phyloP scores from a whole-genome alignment of 2,329 filamentous ascomycete species.

The Sarocladium oryzae region DNA sequence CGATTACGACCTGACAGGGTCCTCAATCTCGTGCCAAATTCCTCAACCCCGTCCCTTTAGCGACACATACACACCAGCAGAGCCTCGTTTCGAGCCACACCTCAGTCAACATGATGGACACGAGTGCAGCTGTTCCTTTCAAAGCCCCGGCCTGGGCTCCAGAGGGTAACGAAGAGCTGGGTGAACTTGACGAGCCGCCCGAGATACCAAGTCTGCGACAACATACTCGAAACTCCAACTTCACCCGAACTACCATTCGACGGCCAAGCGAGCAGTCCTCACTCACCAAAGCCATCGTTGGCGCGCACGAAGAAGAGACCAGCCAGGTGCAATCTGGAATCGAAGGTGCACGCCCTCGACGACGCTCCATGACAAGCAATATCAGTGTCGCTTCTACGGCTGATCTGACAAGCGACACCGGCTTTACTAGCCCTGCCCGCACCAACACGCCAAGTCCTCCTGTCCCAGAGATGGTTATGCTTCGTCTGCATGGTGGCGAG shows the following conservation, averaged over 20 bases:
- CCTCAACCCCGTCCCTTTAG: background rate
- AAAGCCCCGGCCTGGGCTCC: conserved; percentile 27
- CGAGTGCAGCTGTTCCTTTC: conserved; percentile 16
- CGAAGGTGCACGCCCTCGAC: conserved; percentile 31
- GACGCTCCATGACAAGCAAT: conserved; percentile 71
- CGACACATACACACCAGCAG: background rate
- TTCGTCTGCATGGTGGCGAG: conserved; percentile 29
- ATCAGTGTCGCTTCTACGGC: conserved; percentile 76
- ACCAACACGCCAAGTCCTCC: conserved; percentile 86
- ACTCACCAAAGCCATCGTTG: conserved; percentile 76
- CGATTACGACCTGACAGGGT: background rate
- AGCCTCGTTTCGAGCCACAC: background rate
- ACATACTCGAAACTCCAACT: conserved; percentile 21
- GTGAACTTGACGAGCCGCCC: conserved; percentile 85
- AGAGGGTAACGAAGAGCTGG: conserved; percentile 51
- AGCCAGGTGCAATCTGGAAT: conserved; percentile 28
- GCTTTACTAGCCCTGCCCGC: conserved; percentile 80
- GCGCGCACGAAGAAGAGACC: conserved; percentile 52
- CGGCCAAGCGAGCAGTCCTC: conserved; percentile 60
- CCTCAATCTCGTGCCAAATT: background rate
- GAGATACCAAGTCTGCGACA: conserved; percentile 39
- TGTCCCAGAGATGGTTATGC: conserved; percentile 51
- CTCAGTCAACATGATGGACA: conserved; percentile 21
- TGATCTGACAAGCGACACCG: conserved; percentile 91
- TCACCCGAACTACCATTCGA: conserved; percentile 43